Evolutionary conservation across 2,329 filamentous ascomycete genomes (phyloP), one percentile per base, ranked within the genome.

Genomic region (Basipetospora chlamydospora): DNA sequence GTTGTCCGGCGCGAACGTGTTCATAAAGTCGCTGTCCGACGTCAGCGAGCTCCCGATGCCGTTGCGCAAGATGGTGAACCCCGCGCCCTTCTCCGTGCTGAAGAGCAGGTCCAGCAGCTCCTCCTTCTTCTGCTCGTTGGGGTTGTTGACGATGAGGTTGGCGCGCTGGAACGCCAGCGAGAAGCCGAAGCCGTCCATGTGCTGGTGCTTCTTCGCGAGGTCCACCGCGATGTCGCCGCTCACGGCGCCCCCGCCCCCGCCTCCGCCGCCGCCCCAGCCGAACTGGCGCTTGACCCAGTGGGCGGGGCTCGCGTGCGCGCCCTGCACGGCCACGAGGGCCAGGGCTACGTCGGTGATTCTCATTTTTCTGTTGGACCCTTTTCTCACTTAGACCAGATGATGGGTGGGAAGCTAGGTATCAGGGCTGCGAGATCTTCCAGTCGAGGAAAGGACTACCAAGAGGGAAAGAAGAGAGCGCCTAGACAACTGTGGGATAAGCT

Each of bases 31-130:
- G 13, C 52, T 53, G 16, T 53, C 50, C 2, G 39, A 48, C 12
- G 41, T 48, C 4, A 47, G 47, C 10, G 51, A 52, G 6, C 56
- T 60, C 4, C 61, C 64, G 31, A 69, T 61, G 1, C 63, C 55
- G 42, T 67, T 68, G 5, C 66, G 59, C 16, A 69, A 50, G 41
- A 70, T 68, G 6, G 60, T 61, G 38, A 70, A 52, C 0, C 65
- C 66, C 2, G 64, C 64, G 2, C 65, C 63, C 0, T 50, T 57
- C 11, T 53, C 58, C 2, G 54, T 57, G 46, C 50, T 60, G 46
- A 67, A 67, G 2, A 69, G 50, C 23, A 57, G 50, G 39, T 69
- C 61, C 1, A 70, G 54, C 0, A 54, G 58, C 28, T 58, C 44
- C 26, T 37, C 16, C 33, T 49, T 50, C 25, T 55, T 54, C 18